A percentile compares a stretch with the other conserved stretches of the same genome.
Evolutionary conservation across 768 basidiomycete species (phyloP).

Genomic region (Kockovaella imperatae): DNA sequence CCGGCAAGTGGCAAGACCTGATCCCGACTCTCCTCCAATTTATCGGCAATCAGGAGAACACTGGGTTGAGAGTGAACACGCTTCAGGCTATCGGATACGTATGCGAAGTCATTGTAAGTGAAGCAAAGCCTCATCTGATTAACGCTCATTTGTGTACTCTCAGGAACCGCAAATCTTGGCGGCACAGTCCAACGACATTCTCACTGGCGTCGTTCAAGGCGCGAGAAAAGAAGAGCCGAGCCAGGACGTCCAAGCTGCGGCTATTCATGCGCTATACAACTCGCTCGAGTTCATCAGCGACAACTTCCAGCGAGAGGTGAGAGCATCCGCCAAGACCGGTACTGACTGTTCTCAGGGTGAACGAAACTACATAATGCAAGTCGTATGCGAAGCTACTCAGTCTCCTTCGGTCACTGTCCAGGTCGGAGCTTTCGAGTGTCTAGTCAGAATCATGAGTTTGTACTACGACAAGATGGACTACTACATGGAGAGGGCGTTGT

Average conservation of each 20-base stretch:
- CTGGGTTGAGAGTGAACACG: constrained; percentile 64
- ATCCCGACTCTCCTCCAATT: constrained; percentile 81
- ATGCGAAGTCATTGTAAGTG: constrained; percentile 91
- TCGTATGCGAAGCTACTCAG: constrained; percentile 97
- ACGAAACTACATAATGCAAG: constrained; percentile 99
- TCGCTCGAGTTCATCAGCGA: constrained; percentile 95
- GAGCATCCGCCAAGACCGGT: too few species aligned
- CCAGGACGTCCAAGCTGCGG: constrained; percentile 81
- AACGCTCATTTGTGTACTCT: neutral
- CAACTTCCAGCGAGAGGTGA: constrained; percentile 96
- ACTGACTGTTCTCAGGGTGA: constrained; percentile 61
- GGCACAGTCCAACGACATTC: constrained; percentile 86
- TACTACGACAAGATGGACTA: constrained; percentile 99
- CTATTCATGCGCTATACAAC: constrained; percentile 85
- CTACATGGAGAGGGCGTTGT: constrained; percentile 98
- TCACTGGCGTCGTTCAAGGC: constrained; percentile 97
- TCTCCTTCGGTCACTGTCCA: constrained; percentile 70
- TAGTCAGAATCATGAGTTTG: constrained; percentile 91
- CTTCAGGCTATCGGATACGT: constrained; percentile 94
- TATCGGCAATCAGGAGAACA: constrained; percentile 65
- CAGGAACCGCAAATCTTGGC: constrained; percentile 90
- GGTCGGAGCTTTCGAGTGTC: constrained; percentile 90
- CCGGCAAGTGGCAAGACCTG: constrained; percentile 79
- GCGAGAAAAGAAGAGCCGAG: constrained; percentile 93
- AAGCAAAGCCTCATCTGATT: constrained; percentile 2